Base-by-base conservation (phyloP, 2,329 filamentous ascomycete species). In the Xenoacremonium recifei region DNA sequence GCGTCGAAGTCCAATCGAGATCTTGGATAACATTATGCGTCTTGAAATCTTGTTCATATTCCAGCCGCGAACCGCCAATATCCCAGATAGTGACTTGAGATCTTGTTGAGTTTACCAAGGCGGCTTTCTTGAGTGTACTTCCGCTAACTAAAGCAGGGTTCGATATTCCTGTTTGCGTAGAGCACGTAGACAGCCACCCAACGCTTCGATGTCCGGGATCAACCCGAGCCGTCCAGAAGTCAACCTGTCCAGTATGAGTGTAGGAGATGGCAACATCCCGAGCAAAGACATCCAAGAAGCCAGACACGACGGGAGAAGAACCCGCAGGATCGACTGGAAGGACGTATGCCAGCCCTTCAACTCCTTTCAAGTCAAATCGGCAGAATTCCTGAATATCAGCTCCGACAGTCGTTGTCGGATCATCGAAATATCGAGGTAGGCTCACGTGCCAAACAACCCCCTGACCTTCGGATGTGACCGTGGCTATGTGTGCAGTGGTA, bases 1-100 rank as follows among this genome's bases (percentile, higher is more conserved):
- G 89, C 0, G 91, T 96, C 3, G 88, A 92, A 1, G 90, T 92
- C 92, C 92, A 96, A 63, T 96, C 90, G 11, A 96, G 77, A 63
- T 96, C 91, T 49, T 85, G 82, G 30, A 96, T 89, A 5, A 76
- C 78, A 54, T 93, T 86, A 45, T 85, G 77, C 11, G 76, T 75
- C 50, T 85, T 77, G 50, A 90, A 93, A 21, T 81, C 76, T 55
- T 92, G 80, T 47, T 87, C 79, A 58, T 88, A 90, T 62, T 96
- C 91, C 5, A 96, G 75, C 48, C 89, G 84, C 2, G 84, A 84
- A 41, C 85, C 87, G 48, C 85, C 81, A 10, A 89, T 87, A 58
- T 96, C 91, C 92, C 91, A 96, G 37, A 96, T 95, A 0, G 88
- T 95, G 37, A 96, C 69, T 30, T 83, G 80, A 1, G 85, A 89